A percentile compares a stretch with the other conserved stretches of the same genome.
phyloP scores from a whole-genome alignment of 192 early-diverging fungal species.

The Coemansia sp. region DNA sequence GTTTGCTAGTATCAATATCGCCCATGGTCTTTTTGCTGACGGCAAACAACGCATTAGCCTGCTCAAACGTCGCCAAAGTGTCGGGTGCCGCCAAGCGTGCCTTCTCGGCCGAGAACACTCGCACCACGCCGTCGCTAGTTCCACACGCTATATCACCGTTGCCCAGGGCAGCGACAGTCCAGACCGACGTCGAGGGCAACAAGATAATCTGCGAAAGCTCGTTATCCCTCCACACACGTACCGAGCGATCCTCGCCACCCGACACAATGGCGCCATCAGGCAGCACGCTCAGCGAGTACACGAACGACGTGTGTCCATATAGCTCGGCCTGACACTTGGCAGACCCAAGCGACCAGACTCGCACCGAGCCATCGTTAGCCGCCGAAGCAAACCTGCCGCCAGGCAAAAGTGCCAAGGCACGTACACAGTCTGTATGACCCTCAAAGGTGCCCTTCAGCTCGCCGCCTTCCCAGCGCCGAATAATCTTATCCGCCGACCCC shows the following conservation, averaged over 20 bases:
- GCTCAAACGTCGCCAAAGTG: conserved; percentile 43
- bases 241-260: conserved; percentile 91
- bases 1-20: conserved; percentile 78
- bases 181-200: conserved; percentile 90
- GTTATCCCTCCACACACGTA: conserved; percentile 82
- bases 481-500: conserved; percentile 91
- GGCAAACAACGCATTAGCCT: conserved; percentile 51
- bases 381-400: conserved; percentile 81
- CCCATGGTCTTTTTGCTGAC: conserved; percentile 64
- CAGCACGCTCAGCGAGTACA: conserved; percentile 81
- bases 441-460: conserved; percentile 63
- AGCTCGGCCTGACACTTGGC: conserved; percentile 71
- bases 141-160: conserved; percentile 89
- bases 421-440: conserved; percentile 92
- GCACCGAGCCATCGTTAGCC: conserved; percentile 88
- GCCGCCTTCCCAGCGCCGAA: conserved; percentile 83
- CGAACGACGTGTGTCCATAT: conserved; percentile 89
- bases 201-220: conserved; percentile 77
- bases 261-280: conserved; percentile 81
- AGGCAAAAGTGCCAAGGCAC: conserved; percentile 70
- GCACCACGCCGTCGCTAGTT: conserved; percentile 78
- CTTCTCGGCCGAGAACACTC: conserved; percentile 74
- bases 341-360: conserved; percentile 79
- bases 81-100: conserved; percentile 66
- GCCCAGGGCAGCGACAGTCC: conserved; percentile 77